These are phyloP conservation scores for Coffea humblotiana DNA, from an alignment of 305 asterid genomes.

Conservation along the genomic window DNA sequence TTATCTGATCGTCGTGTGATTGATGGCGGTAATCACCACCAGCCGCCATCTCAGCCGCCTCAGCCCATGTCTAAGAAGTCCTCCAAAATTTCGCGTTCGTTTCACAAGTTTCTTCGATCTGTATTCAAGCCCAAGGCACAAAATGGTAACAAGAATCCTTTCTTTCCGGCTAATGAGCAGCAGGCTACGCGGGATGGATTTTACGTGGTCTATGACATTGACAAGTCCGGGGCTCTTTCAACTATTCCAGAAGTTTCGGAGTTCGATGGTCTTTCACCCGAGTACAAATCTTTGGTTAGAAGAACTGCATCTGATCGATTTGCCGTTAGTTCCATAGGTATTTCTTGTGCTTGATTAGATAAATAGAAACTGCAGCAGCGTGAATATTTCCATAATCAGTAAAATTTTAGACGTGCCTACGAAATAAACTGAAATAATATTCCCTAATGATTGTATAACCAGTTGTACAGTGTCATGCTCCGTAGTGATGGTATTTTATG, in stretches of 20 bases:
- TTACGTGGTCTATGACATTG: constrained; percentile 38
- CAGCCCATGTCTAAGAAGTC: constrained; percentile 32
- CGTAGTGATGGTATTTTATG: background rate
- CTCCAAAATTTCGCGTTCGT: constrained; percentile 53
- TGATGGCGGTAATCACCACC: constrained; percentile 12
- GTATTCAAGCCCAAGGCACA: constrained; percentile 48
- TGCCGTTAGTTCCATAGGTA: constrained; percentile 38
- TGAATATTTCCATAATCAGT: background rate
- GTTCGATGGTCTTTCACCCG: constrained; percentile 56
- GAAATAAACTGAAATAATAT: background rate
- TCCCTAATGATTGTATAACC: background rate
- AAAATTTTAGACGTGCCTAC: background rate
- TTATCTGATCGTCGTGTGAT: constrained; percentile 34
- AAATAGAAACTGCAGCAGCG: background rate
- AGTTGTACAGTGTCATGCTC: background rate
- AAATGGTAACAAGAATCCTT: background rate
- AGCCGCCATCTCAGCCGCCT: constrained; percentile 22
- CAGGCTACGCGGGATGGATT: constrained; percentile 26
- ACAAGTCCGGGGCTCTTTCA: constrained; percentile 42
- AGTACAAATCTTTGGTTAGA: constrained; percentile 50
- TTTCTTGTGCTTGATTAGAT: constrained; percentile 44
- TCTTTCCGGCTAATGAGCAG: constrained; percentile 8
- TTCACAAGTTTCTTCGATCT: constrained; percentile 51
- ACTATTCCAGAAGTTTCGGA: constrained; percentile 72
- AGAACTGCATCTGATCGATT: constrained; percentile 62